phyloP scores from a whole-genome alignment of 2,329 filamentous ascomycete species.

The Epichloe aotearoae region DNA sequence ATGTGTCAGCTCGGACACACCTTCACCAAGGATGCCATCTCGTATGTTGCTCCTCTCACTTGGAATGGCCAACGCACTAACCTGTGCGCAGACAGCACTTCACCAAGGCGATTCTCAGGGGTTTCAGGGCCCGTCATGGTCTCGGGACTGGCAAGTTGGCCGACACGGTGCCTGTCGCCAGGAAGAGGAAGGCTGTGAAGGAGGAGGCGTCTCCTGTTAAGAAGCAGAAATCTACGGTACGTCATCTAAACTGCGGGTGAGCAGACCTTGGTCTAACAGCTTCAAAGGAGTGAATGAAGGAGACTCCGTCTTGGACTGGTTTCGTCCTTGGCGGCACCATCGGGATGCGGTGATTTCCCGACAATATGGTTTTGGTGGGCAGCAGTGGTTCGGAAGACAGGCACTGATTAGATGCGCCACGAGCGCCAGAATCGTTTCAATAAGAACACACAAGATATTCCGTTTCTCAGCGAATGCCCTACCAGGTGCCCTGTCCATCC shows the following conservation, averaged over 20 bases:
- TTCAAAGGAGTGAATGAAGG: too few species aligned
- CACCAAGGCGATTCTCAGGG: constrained; percentile 23
- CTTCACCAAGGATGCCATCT: constrained; percentile 26
- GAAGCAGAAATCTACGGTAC: background rate
- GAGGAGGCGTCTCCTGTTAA: background rate
- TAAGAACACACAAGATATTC: too few species aligned
- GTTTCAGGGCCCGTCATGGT: constrained; percentile 19
- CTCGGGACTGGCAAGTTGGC: constrained; percentile 1
- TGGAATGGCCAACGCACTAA: background rate
- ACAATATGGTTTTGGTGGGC: too few species aligned
- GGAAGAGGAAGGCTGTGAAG: background rate
- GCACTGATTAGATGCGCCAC: too few species aligned
- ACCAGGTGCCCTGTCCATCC: background rate
- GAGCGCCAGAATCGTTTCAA: too few species aligned
- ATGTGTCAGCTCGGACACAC: constrained; percentile 21
- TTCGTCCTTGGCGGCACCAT: too few species aligned
- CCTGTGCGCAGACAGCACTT: constrained; percentile 23
- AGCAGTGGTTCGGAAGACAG: too few species aligned
- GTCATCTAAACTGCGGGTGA: background rate
- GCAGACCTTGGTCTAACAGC: too few species aligned
- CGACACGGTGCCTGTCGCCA: constrained; percentile 8
- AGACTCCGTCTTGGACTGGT: too few species aligned
- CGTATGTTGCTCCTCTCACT: constrained; percentile 15
- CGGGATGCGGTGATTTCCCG: too few species aligned
- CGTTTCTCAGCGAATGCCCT: too few species aligned